Evolutionary conservation across 352 stramenopile genomes (phyloP).

Genomic region (Phytophthora pseudosyringae): DNA sequence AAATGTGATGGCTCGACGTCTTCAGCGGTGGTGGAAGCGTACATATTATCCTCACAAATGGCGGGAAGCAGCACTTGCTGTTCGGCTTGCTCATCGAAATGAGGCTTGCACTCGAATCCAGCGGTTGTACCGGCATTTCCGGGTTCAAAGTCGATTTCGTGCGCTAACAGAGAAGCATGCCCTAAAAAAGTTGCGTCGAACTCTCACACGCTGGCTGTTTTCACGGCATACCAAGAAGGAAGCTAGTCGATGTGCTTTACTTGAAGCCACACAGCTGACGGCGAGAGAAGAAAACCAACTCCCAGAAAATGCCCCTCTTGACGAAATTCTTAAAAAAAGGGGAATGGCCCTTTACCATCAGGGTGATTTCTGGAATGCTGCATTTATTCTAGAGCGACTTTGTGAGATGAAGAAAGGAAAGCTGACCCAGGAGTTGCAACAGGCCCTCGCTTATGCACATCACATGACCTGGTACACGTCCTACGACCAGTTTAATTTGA

Average conservation of each 20-base stretch:
- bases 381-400: slow-evolving; percentile 52
- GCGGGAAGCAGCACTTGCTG: slow-evolving; percentile 20
- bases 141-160: slow-evolving; percentile 37
- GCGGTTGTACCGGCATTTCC: slow-evolving; percentile 38
- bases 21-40: slow-evolving; percentile 57
- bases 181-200: slow-evolving; percentile 37
- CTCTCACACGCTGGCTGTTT: slow-evolving; percentile 57
- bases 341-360: slow-evolving; percentile 49
- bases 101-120: slow-evolving; percentile 56
- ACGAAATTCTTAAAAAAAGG: slow-evolving; percentile 44
- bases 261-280: slow-evolving; percentile 23
- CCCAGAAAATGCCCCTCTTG: slow-evolving; percentile 29
- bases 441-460: slow-evolving; percentile 63
- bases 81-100: slow-evolving; percentile 20
- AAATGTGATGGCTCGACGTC: slow-evolving; percentile 49
- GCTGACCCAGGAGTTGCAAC: slow-evolving; percentile 13
- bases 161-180: slow-evolving; percentile 43
- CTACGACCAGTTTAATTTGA: slow-evolving; percentile 59
- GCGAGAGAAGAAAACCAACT: neutral
- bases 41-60: slow-evolving; percentile 34
- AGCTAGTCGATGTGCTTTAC: slow-evolving; percentile 37
- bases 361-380: slow-evolving; percentile 68
- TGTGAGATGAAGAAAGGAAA: slow-evolving; percentile 19
- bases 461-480: slow-evolving; percentile 73
- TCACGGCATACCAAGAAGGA: slow-evolving; percentile 53